Evolutionary conservation across 139 green algal genomes (phyloP).

Genomic region (Chlamydomonas sp.): DNA sequence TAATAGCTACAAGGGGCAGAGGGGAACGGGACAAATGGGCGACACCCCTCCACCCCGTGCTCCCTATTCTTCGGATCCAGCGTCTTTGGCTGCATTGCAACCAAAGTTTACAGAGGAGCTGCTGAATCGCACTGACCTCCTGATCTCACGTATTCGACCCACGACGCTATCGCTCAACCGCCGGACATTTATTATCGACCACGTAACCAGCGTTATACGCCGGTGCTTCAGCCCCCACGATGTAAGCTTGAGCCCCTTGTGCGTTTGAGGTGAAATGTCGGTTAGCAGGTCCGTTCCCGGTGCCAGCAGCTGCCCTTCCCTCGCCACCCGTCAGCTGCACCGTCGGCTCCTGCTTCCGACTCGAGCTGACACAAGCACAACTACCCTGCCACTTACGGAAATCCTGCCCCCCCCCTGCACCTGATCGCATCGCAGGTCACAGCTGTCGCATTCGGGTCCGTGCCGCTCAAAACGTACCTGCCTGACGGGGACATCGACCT

Average conservation of each 20-base stretch:
- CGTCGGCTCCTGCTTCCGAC: no score
- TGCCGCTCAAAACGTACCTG: conserved; percentile 95
- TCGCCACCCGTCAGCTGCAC: no score
- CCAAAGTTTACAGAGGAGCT: conserved; percentile 13
- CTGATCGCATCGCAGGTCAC: conserved; percentile 1
- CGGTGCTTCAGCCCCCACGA: conserved; percentile 15
- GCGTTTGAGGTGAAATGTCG: neutral
- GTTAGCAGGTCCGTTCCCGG: neutral
- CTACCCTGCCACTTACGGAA: neutral
- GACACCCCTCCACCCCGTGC: neutral
- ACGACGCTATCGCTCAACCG: conserved; percentile 8
- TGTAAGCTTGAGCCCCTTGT: neutral
- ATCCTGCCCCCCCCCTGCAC: neutral
- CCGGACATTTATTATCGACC: conserved; percentile 12
- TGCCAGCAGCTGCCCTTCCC: neutral
- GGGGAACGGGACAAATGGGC: neutral
- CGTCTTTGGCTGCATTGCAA: neutral
- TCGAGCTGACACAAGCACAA: no score
- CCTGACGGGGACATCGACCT: conserved; percentile 98
- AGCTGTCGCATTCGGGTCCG: conserved; percentile 88
- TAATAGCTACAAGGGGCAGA: no score
- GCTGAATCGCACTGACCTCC: conserved; percentile 8
- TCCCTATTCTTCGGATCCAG: neutral
- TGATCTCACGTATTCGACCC: conserved; percentile 14
- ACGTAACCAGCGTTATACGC: conserved; percentile 7